phyloP scores from a whole-genome alignment of 2,329 filamentous ascomycete species.

The Aspergillus vadensis region DNA sequence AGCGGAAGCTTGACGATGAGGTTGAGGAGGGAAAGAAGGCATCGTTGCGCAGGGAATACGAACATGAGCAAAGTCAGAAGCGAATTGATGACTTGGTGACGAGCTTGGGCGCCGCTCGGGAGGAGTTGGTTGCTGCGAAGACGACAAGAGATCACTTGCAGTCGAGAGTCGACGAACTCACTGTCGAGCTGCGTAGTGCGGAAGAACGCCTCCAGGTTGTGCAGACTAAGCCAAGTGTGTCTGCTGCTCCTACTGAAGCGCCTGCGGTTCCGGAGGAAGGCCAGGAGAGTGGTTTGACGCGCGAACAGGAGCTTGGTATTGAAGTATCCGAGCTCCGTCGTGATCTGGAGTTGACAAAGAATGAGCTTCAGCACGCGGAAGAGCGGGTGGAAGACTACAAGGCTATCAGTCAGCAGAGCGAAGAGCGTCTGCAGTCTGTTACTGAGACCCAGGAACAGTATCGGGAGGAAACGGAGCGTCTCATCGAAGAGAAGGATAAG shows the following conservation, averaged over 20 bases:
- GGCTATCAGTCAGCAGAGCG: slow-evolving; percentile 79
- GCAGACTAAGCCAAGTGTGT: slow-evolving; percentile 73
- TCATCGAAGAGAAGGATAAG: slow-evolving; percentile 74
- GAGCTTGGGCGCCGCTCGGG: slow-evolving; percentile 75
- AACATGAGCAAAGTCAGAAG: slow-evolving; percentile 83
- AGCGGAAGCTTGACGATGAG: slow-evolving; percentile 81
- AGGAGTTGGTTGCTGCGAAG: slow-evolving; percentile 83
- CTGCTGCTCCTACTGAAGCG: slow-evolving; percentile 51
- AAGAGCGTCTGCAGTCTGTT: slow-evolving; percentile 81
- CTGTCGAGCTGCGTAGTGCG: slow-evolving; percentile 81
- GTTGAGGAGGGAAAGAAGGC: slow-evolving; percentile 81
- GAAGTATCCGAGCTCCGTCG: slow-evolving; percentile 86
- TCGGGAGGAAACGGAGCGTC: slow-evolving; percentile 77
- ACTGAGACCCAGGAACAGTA: slow-evolving; percentile 82
- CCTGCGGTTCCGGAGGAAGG: slow-evolving; percentile 46
- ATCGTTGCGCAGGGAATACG: slow-evolving; percentile 82
- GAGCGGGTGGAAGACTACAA: slow-evolving; percentile 85
- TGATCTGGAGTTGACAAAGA: slow-evolving; percentile 77
- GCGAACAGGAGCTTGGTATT: slow-evolving; percentile 76
- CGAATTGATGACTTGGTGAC: slow-evolving; percentile 88
- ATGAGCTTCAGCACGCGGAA: slow-evolving; percentile 79
- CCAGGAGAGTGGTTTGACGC: slow-evolving; percentile 61
- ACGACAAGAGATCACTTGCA: slow-evolving; percentile 89
- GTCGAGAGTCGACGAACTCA: slow-evolving; percentile 82
- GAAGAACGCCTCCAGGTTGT: slow-evolving; percentile 83